A percentile compares a stretch with the other conserved stretches of the same genome.
These are phyloP conservation scores for Grigorovia humatica DNA, from an alignment of 805 yeast species.

Conservation along the genomic window DNA sequence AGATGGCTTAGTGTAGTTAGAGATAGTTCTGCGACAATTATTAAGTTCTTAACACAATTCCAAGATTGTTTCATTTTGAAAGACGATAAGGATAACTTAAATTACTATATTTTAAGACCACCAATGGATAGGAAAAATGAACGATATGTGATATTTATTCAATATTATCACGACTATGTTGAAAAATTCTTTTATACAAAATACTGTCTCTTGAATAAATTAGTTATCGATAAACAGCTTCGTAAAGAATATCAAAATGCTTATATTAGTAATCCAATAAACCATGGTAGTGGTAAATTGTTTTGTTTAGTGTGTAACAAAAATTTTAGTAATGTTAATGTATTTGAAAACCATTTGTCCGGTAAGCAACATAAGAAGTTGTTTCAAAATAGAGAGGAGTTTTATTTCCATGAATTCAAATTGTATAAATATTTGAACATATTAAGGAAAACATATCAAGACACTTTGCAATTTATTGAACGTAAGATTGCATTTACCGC, in stretches of 20 bases:
- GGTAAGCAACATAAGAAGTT: constrained; percentile 71
- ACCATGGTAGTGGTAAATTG: constrained; percentile 17
- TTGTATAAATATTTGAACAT: constrained; percentile 31
- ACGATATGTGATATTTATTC: constrained; percentile 38
- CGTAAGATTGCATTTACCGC: constrained; percentile 59
- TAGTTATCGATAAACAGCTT: constrained; percentile 6
- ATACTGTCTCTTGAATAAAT: constrained; percentile 39
- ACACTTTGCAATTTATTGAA: constrained; percentile 52
- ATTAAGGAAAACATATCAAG: constrained; percentile 33
- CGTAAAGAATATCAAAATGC: background rate
- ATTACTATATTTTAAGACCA: constrained; percentile 14
- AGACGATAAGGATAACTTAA: constrained; percentile 12
- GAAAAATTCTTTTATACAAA: constrained; percentile 36
- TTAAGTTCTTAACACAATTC: constrained; percentile 40
- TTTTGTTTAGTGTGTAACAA: constrained; percentile 60
- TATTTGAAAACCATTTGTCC: constrained; percentile 53
- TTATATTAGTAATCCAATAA: constrained; percentile 15
- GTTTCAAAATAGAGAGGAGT: constrained; percentile 14
- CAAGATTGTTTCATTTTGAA: constrained; percentile 28
- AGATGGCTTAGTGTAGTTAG: constrained; percentile 40
- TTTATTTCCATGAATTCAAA: constrained; percentile 31
- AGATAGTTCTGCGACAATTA: constrained; percentile 33
- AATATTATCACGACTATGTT: constrained; percentile 41
- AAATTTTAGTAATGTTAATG: constrained; percentile 51
- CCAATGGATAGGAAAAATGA: constrained; percentile 22